These are phyloP conservation scores for Streptanthus diversifolius DNA, from an alignment of 345 rosid species.

Conservation along the genomic window DNA sequence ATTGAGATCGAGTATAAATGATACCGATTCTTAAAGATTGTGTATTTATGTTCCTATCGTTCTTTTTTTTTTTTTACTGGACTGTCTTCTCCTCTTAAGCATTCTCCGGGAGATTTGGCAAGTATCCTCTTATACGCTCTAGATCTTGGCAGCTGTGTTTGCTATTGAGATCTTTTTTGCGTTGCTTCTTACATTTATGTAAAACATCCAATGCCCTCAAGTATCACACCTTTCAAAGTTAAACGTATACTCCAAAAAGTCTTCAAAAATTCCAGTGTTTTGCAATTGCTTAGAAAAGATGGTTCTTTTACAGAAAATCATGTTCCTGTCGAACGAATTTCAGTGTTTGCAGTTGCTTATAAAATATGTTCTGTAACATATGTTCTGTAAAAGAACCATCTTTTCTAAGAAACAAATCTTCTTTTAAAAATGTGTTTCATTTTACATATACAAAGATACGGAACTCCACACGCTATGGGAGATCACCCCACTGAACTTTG, in stretches of 20 bases:
- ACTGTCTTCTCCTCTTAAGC: neutral
- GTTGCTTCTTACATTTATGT: neutral
- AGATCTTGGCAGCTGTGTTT: neutral
- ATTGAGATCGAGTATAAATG: neutral
- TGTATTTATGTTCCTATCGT: neutral
- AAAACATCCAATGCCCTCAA: neutral
- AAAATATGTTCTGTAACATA: neutral
- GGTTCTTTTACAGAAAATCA: neutral
- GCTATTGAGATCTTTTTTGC: neutral
- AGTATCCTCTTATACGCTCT: neutral
- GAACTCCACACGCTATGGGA: conserved; percentile 1
- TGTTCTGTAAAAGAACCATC: neutral
- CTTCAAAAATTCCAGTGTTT: neutral
- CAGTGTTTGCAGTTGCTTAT: neutral
- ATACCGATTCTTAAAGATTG: neutral
- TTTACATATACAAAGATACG: conserved; percentile 5
- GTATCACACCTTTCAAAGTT: neutral
- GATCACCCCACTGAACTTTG: conserved; percentile 2
- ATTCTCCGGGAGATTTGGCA: neutral
- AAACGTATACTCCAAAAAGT: neutral
- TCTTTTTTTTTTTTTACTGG: neutral
- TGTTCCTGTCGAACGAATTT: neutral
- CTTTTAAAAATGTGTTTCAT: neutral
- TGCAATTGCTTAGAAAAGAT: neutral
- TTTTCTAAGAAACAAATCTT: neutral